Percentiles rank a stretch among this genome's conserved stretches.
phyloP scores from a whole-genome alignment of 768 basidiomycete species.

The Amanita rimosa region DNA sequence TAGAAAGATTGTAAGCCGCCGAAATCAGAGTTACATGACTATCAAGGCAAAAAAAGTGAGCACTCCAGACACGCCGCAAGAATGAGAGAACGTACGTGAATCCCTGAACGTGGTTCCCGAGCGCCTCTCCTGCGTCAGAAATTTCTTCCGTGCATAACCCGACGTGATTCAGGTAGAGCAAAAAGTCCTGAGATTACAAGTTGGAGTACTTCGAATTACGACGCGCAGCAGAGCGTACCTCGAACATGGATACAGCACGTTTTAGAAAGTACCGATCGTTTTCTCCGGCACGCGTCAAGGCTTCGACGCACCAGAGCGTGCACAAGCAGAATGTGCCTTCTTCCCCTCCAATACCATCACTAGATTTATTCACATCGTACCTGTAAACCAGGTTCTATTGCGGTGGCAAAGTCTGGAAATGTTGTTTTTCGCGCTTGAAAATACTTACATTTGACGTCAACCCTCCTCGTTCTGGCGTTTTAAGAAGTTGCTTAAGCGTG shows the following conservation, averaged over 20 bases:
- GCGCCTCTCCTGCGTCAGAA: slow-evolving; percentile 76
- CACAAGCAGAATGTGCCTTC: slow-evolving; percentile 93
- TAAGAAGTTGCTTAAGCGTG: slow-evolving; percentile 77
- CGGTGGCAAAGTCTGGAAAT: too few species aligned
- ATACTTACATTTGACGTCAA: slow-evolving; percentile 70
- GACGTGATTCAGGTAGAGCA: slow-evolving; percentile 79
- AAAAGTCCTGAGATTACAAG: slow-evolving; percentile 42
- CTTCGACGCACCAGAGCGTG: slow-evolving; percentile 82
- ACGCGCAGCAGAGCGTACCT: slow-evolving; percentile 33
- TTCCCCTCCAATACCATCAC: slow-evolving; percentile 92
- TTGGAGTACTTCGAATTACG: not conserved
- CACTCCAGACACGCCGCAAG: not conserved
- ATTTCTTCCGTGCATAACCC: slow-evolving; percentile 82
- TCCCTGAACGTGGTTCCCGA: slow-evolving; percentile 84
- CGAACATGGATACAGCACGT: slow-evolving; percentile 79
- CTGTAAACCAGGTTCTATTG: slow-evolving; percentile 79
- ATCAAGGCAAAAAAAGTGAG: not conserved
- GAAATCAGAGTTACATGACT: slow-evolving; percentile 82
- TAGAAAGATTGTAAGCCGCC: slow-evolving; percentile 73
- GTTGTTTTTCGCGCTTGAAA: not conserved
- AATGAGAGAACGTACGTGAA: slow-evolving; percentile 54
- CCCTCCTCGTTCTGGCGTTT: slow-evolving; percentile 82
- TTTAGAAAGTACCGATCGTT: slow-evolving; percentile 57
- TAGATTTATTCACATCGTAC: slow-evolving; percentile 76
- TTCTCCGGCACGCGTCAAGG: slow-evolving; percentile 78